Conservation (phyloP, 768 basidiomycete genomes). For the Boletus barrowsii region DNA sequence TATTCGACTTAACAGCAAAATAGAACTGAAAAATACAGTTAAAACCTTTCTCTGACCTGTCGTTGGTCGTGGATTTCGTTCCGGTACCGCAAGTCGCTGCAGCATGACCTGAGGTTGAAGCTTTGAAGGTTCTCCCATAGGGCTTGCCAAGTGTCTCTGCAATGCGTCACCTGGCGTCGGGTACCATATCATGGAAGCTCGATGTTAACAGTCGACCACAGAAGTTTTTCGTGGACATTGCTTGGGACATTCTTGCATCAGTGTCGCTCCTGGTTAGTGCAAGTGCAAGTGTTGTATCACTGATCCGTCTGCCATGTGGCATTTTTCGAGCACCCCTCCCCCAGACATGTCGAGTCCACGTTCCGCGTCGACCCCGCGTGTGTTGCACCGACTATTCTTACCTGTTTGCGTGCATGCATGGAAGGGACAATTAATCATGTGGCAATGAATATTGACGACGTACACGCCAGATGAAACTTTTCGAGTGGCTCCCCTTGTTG, state of each 20-base stretch:
- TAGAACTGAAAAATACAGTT: neutral
- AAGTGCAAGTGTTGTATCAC: no score
- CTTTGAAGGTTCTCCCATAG: no score
- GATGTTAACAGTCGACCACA: neutral
- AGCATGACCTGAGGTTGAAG: no score
- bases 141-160: neutral
- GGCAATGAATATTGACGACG: neutral
- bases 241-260: neutral
- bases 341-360: neutral
- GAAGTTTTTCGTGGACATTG: neutral
- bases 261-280: neutral
- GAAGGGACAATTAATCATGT: neutral
- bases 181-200: neutral
- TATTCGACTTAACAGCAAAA: neutral
- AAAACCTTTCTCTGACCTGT: no score
- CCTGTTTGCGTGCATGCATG: neutral
- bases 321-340: neutral
- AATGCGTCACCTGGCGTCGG: neutral
- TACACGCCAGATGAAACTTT: neutral
- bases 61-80: no score
- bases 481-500: neutral
- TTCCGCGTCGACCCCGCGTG: constrained; percentile 6
- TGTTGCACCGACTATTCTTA: neutral
- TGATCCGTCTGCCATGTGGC: neutral
- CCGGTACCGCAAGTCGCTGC: no score